Conservation (phyloP, 2,329 filamentous ascomycete genomes). For the Penicillium expansum region DNA sequence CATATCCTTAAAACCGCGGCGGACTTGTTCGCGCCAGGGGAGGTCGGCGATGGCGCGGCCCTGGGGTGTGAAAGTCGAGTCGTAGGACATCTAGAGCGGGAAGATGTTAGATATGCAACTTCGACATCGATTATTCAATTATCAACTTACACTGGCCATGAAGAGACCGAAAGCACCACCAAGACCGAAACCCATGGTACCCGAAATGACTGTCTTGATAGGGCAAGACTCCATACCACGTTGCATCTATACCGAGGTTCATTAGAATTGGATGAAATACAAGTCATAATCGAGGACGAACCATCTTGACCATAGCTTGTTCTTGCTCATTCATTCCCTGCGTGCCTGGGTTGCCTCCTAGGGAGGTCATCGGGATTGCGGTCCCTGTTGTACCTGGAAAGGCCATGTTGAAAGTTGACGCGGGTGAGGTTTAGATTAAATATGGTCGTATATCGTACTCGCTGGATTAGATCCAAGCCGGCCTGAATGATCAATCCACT, state of each 20-base stretch:
- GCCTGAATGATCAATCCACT: background rate
- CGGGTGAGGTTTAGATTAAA: background rate
- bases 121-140: background rate
- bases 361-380: conserved; percentile 30
- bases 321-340: conserved; percentile 49
- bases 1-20: conserved; percentile 90
- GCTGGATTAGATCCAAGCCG: background rate
- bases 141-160: conserved; percentile 80
- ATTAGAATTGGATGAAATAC: background rate
- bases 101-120: background rate
- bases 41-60: conserved; percentile 60
- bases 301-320: conserved; percentile 48
- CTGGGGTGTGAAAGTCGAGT: conserved; percentile 72
- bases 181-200: conserved; percentile 89
- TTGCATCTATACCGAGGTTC: conserved; percentile 61
- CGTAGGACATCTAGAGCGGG: conserved; percentile 82
- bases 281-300: conserved; percentile 19
- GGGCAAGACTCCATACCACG: conserved; percentile 86
- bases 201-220: conserved; percentile 83
- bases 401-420: conserved; percentile 30
- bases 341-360: conserved; percentile 28
- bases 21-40: conserved; percentile 79
- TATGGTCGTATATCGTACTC: background rate
- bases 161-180: conserved; percentile 94
- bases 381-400: conserved; percentile 38